Percentiles rank a stretch among this genome's conserved stretches.
These are phyloP conservation scores for Pichia sp. DNA, from an alignment of 1,139 yeast genomes.

Conservation along the genomic window DNA sequence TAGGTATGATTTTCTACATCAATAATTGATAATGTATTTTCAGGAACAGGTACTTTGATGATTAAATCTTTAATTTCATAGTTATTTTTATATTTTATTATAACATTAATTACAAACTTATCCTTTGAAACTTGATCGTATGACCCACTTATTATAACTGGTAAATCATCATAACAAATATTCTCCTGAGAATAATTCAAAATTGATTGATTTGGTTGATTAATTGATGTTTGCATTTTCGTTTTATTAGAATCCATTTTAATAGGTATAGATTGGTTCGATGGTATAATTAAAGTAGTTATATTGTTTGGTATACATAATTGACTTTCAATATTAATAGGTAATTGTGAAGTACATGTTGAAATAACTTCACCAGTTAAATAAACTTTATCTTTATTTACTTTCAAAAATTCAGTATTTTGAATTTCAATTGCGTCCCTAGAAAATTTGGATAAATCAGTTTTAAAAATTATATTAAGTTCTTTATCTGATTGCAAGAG, in stretches of 20 bases:
- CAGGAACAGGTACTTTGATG: constrained; percentile 7
- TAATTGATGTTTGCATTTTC: too few relatives aligned
- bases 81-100: neutral
- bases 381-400: neutral
- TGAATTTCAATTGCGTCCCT: neutral
- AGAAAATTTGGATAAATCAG: neutral
- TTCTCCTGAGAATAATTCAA: constrained; percentile 66
- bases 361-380: constrained; percentile 4
- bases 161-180: constrained; percentile 52
- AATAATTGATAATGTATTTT: neutral
- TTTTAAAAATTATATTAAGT: neutral
- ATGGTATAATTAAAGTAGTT: too few relatives aligned
- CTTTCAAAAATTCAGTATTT: neutral
- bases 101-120: constrained; percentile 2
- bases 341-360: neutral
- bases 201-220: constrained; percentile 29
- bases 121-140: constrained; percentile 2
- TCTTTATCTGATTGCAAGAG: neutral
- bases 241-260: too few relatives aligned
- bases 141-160: constrained; percentile 46
- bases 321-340: too few relatives aligned
- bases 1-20: too few relatives aligned
- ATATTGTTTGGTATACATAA: too few relatives aligned
- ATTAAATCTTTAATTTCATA: neutral
- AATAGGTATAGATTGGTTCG: too few relatives aligned